phyloP scores from a whole-genome alignment of 2,329 filamentous ascomycete genomes.

The Aspergillus sp. region DNA sequence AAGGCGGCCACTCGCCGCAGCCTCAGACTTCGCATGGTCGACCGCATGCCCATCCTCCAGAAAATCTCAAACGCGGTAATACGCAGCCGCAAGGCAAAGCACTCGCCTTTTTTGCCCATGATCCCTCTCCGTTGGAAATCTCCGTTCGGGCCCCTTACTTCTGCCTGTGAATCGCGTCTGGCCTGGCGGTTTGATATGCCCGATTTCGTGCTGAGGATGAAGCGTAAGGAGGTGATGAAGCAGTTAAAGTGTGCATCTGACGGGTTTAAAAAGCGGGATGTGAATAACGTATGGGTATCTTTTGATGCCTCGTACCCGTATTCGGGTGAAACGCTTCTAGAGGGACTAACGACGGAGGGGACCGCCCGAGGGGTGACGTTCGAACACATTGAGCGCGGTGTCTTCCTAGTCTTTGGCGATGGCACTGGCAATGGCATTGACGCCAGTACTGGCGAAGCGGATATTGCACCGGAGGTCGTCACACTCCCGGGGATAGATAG shows the following conservation, averaged over 20 bases:
- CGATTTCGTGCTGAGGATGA: constrained; percentile 37
- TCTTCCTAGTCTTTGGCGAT: constrained; percentile 26
- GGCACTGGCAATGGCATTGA: background rate
- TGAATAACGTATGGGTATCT: constrained; percentile 28
- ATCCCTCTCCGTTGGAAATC: constrained; percentile 39
- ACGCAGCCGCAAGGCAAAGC: constrained; percentile 9
- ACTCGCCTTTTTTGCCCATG: constrained; percentile 18
- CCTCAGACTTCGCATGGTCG: constrained; percentile 28
- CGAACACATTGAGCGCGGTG: constrained; percentile 32
- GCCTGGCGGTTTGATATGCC: constrained; percentile 52
- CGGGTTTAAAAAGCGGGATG: constrained; percentile 18
- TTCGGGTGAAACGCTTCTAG: constrained; percentile 19
- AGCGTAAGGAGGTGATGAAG: constrained; percentile 38
- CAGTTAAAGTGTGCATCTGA: constrained; percentile 37
- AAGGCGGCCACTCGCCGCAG: constrained; percentile 6
- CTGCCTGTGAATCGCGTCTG: constrained; percentile 29
- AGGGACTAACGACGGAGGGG: constrained; percentile 21
- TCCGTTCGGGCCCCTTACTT: constrained; percentile 28
- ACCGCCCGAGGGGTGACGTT: constrained; percentile 23
- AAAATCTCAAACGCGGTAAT: constrained; percentile 18
- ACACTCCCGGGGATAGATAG: constrained; percentile 28
- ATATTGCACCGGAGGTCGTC: constrained; percentile 28
- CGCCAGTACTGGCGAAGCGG: constrained; percentile 4
- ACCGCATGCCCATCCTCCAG: constrained; percentile 28
- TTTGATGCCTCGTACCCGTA: constrained; percentile 20